These are phyloP conservation scores for Solanum sparsipilum DNA, from an alignment of 257 asterid genomes.

Conservation along the genomic window DNA sequence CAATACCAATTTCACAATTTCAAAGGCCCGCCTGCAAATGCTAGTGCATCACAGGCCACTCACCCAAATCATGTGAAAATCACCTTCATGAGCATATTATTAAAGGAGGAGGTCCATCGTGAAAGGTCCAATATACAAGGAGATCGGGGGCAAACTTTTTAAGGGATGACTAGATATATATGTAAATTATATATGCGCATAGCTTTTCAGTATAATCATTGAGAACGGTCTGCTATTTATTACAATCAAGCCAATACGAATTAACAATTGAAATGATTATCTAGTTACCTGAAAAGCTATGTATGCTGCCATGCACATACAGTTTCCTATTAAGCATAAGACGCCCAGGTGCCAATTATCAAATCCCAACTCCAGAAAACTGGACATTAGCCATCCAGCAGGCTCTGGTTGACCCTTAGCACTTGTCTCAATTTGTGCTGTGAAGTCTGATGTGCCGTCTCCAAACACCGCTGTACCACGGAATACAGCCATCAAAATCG, in stretches of 20 bases:
- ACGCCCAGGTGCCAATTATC: constrained; percentile 90
- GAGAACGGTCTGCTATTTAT: background rate
- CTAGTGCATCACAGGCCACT: background rate
- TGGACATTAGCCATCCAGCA: constrained; percentile 60
- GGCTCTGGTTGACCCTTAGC: constrained; percentile 87
- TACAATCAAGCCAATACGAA: background rate
- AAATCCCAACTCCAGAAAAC: constrained; percentile 49
- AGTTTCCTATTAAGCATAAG: constrained; percentile 83
- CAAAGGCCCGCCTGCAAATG: background rate
- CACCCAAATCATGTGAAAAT: background rate
- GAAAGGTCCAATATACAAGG: background rate
- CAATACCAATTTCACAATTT: background rate
- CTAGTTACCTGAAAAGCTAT: constrained; percentile 73
- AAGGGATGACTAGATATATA: background rate
- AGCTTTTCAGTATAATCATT: background rate
- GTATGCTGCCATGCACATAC: constrained; percentile 88
- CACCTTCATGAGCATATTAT: background rate
- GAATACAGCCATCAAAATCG: constrained; percentile 73
- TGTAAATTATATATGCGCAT: background rate
- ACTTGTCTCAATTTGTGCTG: constrained; percentile 46
- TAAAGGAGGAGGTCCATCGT: background rate
- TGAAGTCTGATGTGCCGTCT: constrained; percentile 42
- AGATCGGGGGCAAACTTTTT: background rate
- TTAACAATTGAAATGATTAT: background rate
- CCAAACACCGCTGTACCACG: constrained; percentile 89